Evolutionary conservation across 108 stramenopile species (phyloP), one percentile per base, ranked within the genome.

Genomic region (Nitzschia sp.): DNA sequence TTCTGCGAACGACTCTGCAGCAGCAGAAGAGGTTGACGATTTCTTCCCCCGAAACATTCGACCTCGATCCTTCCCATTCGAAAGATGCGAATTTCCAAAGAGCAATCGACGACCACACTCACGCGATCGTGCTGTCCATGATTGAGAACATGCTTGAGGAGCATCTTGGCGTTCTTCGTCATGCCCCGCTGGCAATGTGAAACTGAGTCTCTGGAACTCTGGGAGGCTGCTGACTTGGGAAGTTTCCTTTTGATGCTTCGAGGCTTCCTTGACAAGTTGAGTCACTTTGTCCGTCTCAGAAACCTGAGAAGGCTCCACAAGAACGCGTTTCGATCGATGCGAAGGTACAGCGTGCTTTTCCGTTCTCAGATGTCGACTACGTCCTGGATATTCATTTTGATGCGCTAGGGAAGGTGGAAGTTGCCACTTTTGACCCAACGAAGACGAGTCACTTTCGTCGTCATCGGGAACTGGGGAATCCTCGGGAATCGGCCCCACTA

Each of bases 21-120:
- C 61, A 8, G 61, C 61, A 62, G 61, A 62, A 46, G 61, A 43
- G 2, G 61, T 62, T 11, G 42, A 46, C 1, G 43, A 44, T 24
- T 43, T 62, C 43, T n/a, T 62, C 10, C 61, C 61, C 2, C 61
- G 61, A 46, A 62, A 62, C 61, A 62, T 62, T 21, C 8, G 43
- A 0, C 38, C 38, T 11, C 37, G 15, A 19, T 12, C 19, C 7
- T 34, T 34, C 29, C 3, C 1, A 3, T 34, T 1, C 3, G 29
- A 34, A 34, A 3, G 3, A 34, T 34, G 1, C 29, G 29, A 34
- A 1, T 5, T 5, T 34, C 29, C 29, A 34, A 34, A 34, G 29
- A 34, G 29, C 29, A 34, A 34, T 5, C 29, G 29, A 40, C 11
- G 57, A 40, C 11, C 11, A 24, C 11, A 17, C 20, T 54, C 21